These are phyloP conservation scores for Populus nigra DNA, from an alignment of 345 rosid species.

Conservation along the genomic window DNA sequence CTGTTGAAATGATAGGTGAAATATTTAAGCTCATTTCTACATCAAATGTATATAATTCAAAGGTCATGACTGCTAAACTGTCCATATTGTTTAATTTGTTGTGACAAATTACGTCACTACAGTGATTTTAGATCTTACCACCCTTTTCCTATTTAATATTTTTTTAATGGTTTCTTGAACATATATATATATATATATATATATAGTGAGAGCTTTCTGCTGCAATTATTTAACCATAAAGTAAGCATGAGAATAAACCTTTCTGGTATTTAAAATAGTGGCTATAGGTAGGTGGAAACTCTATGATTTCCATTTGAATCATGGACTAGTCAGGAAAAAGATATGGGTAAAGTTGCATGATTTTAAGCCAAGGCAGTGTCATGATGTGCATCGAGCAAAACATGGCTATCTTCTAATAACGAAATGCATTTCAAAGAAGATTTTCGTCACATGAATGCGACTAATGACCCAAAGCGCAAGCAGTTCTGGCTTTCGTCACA, in stretches of 20 bases:
- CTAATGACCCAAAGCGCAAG: neutral
- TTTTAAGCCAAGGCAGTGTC: too few species aligned
- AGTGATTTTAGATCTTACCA: neutral
- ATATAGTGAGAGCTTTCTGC: neutral
- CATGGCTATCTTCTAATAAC: too few species aligned
- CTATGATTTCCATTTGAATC: neutral
- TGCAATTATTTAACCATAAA: neutral
- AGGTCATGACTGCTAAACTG: neutral
- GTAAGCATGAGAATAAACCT: neutral
- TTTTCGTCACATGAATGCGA: neutral
- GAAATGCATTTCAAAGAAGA: neutral
- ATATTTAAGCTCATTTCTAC: neutral
- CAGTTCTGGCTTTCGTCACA: neutral
- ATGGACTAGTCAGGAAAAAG: neutral
- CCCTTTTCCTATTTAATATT: too few species aligned
- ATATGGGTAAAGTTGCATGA: too few species aligned
- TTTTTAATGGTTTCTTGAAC: too few species aligned
- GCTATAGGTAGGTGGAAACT: too few species aligned
- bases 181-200: too few species aligned
- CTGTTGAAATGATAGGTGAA: conserved; percentile 12
- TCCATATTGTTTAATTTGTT: neutral
- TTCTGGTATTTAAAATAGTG: too few species aligned
- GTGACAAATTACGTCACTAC: neutral
- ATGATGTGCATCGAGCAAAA: too few species aligned
- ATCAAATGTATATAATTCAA: neutral